These are phyloP conservation scores for Phanerochaete sordida DNA, from an alignment of 768 basidiomycete species.

Conservation along the genomic window DNA sequence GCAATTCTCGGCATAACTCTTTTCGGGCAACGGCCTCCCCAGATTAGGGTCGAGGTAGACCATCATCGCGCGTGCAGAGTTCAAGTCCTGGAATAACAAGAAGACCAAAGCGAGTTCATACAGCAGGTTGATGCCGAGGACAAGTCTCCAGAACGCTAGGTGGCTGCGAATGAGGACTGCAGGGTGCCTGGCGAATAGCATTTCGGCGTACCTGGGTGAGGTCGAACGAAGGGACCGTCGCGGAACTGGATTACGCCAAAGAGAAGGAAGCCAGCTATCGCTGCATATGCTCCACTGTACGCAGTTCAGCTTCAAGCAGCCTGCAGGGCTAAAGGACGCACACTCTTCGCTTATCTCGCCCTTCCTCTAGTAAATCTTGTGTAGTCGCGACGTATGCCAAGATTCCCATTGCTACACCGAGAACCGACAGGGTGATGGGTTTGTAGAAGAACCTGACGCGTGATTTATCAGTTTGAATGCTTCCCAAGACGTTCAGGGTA, in stretches of 20 bases:
- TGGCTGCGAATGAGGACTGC: neutral
- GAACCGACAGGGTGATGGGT: slow-evolving; percentile 74
- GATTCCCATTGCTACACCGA: slow-evolving; percentile 59
- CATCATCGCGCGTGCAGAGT: slow-evolving; percentile 77
- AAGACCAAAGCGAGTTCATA: slow-evolving; percentile 85
- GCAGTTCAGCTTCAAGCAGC: neutral
- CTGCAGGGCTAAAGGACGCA: slow-evolving; percentile 34
- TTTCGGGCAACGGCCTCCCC: slow-evolving; percentile 74
- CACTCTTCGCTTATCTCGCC: slow-evolving; percentile 77
- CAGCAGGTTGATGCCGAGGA: slow-evolving; percentile 76
- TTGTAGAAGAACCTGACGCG: slow-evolving; percentile 76
- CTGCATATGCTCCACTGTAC: slow-evolving; percentile 71
- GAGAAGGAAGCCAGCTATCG: slow-evolving; percentile 66
- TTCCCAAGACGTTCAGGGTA: slow-evolving; percentile 13
- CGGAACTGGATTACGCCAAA: slow-evolving; percentile 89
- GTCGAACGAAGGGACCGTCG: slow-evolving; percentile 85
- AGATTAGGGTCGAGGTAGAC: slow-evolving; percentile 69
- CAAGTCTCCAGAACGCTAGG: slow-evolving; percentile 71
- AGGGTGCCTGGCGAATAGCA: neutral
- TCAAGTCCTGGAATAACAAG: slow-evolving; percentile 80
- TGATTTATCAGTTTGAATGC: slow-evolving; percentile 4
- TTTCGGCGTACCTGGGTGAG: slow-evolving; percentile 55
- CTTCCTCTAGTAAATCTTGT: slow-evolving; percentile 82
- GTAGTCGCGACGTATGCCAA: slow-evolving; percentile 82
- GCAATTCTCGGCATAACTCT: slow-evolving; percentile 84